Evolutionary conservation across 345 rosid genomes (phyloP).

Genomic region (Arabis hirsuta): DNA sequence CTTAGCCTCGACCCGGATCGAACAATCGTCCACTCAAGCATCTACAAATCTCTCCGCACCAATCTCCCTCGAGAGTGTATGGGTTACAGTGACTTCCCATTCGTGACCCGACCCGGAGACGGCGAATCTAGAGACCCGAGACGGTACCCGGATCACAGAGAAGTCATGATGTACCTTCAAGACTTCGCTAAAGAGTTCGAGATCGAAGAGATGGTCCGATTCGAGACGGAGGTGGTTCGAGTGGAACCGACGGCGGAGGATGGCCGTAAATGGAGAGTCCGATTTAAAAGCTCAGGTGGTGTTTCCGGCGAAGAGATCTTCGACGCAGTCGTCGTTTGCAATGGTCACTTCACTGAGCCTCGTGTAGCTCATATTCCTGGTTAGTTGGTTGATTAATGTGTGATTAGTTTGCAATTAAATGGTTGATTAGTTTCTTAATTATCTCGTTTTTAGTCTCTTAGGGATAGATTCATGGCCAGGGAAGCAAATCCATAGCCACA

Average conservation of each 20-base stretch:
- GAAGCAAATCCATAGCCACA: conserved; percentile 82
- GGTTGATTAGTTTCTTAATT: no score
- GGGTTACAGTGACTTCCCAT: conserved; percentile 83
- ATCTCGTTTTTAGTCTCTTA: neutral
- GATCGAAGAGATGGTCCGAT: conserved; percentile 65
- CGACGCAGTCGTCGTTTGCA: conserved; percentile 77
- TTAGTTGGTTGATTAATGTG: no score
- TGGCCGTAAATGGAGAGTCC: conserved; percentile 59
- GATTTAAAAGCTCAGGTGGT: conserved; percentile 36
- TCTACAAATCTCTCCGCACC: conserved; percentile 80
- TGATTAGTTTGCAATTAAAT: no score
- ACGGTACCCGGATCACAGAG: conserved; percentile 72
- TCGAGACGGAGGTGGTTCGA: conserved; percentile 58
- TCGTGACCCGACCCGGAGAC: conserved; percentile 45
- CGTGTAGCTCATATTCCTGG: conserved; percentile 69
- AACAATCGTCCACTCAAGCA: conserved; percentile 62
- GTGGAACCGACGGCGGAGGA: conserved; percentile 5
- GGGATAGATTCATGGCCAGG: conserved; percentile 78
- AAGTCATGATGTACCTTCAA: conserved; percentile 66
- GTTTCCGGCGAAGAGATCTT: conserved; percentile 47
- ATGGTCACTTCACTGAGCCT: conserved; percentile 75
- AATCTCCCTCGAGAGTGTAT: conserved; percentile 84
- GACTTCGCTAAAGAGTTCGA: conserved; percentile 67
- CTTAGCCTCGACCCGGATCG: conserved; percentile 67
- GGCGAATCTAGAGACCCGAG: conserved; percentile 57